phyloP scores from a whole-genome alignment of 129 eudicot species.

The Lactuca sativa region DNA sequence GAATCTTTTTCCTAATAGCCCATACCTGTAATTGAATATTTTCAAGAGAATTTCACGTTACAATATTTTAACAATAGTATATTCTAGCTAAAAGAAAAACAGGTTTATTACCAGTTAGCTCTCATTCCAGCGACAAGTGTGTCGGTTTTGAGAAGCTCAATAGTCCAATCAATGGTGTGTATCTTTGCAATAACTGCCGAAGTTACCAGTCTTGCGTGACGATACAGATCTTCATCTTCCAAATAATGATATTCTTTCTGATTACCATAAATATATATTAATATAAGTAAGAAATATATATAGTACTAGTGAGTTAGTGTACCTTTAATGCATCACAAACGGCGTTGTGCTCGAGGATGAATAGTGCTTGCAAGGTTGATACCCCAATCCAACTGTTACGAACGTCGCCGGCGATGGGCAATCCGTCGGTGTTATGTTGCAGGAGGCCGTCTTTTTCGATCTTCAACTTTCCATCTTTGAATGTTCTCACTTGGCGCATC shows the following conservation, averaged over 20 bases:
- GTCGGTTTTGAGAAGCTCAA: slow-evolving; percentile 63
- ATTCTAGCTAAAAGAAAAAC: neutral
- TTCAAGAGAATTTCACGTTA: neutral
- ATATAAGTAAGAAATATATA: slow-evolving; percentile 1
- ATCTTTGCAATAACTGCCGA: slow-evolving; percentile 65
- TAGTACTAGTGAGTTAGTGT: neutral
- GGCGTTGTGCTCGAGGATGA: slow-evolving; percentile 57
- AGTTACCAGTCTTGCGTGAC: slow-evolving; percentile 55
- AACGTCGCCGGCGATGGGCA: slow-evolving; percentile 37
- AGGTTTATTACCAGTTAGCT: slow-evolving; percentile 43
- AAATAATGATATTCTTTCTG: slow-evolving; percentile 47
- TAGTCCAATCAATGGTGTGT: slow-evolving; percentile 78
- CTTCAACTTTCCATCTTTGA: slow-evolving; percentile 46
- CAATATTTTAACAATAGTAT: neutral
- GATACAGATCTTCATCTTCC: slow-evolving; percentile 52
- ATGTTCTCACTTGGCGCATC: slow-evolving; percentile 35
- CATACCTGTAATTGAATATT: slow-evolving; percentile 39
- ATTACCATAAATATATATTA: neutral
- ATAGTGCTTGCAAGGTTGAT: slow-evolving; percentile 42
- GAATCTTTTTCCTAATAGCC: slow-evolving; percentile 49
- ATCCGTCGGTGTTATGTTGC: slow-evolving; percentile 27
- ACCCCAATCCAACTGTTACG: slow-evolving; percentile 50
- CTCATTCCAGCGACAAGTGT: slow-evolving; percentile 56
- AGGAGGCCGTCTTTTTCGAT: slow-evolving; percentile 44
- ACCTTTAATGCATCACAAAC: slow-evolving; percentile 62